Conservation (phyloP, 768 basidiomycete species). For the Pleurotus tuoliensis region DNA sequence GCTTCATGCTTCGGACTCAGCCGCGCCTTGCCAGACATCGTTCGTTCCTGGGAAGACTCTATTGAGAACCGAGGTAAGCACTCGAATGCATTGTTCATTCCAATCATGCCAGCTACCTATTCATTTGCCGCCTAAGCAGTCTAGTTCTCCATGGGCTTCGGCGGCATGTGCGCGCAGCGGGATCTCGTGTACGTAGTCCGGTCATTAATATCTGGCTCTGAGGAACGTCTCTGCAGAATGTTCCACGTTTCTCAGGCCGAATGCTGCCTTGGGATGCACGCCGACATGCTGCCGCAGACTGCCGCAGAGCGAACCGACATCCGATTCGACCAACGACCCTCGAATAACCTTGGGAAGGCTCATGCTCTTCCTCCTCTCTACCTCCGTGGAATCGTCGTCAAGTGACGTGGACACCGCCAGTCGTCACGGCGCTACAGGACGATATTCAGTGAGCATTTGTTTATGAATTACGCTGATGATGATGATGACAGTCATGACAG, state of each 20-base stretch:
- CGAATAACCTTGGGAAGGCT: neutral
- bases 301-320: neutral
- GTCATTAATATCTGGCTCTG: neutral
- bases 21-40: neutral
- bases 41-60: neutral
- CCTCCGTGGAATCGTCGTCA: neutral
- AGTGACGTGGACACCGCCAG: neutral
- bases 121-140: neutral
- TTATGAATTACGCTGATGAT: no score
- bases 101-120: neutral
- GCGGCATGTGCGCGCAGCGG: neutral
- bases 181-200: neutral
- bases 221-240: neutral
- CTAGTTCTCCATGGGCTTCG: neutral
- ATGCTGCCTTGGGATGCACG: neutral
- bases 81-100: no score
- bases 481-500: no score
- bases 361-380: neutral
- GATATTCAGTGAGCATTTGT: neutral
- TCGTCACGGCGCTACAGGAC: neutral
- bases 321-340: neutral
- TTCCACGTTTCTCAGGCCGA: neutral
- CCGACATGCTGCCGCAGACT: neutral
- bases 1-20: neutral
- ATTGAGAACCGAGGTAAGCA: neutral